Base-by-base conservation (phyloP, 495 filamentous ascomycete species). In the Xylaria nigripes region DNA sequence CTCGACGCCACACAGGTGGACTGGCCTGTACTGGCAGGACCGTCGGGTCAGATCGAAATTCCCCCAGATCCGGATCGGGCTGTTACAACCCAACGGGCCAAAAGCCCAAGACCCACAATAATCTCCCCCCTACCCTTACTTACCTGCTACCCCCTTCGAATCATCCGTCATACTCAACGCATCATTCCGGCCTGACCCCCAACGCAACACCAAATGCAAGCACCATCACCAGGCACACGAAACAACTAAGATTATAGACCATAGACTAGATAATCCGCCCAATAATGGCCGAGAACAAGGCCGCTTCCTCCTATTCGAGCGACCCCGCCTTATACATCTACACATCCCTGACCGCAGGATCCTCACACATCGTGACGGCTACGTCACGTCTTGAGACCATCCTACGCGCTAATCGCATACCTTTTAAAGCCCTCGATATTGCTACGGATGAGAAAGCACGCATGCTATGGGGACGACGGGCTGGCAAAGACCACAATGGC, bases 311-410 rank as follows among this genome's bases (percentile, higher is more conserved):
- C 41, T 87, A 84, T 72, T 84, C 84, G 52, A 77, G 80, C 48
- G 88, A 94, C 72, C 80, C 86, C 8, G 85, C 86, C 19, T 84
- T 96, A 36, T 96, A 91, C 72, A 83, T 96, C 64, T 95, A 91
- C 75, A 95, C 91, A 50, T 95, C 90, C 59, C 78, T 96, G 22
- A 95, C 91, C n/a, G 86, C 90, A 51, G 91, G 91, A 58, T 95
- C 90, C 5, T 95, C 90, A 25, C 90, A 95, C 70, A 96, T 97
- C 70, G 83, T 96, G 61, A 97, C 93, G 34, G 93, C 94, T 2
- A 99, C 93, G 0, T 89, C 90, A 22, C 86, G 94, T 32, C 76
- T 99, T 50, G 92, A 97, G 71, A 96, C 91, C 18, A 95, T 99
- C 67, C 82, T 99, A 55, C 94, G 90, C 69, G 90, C 90, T 32